Evolutionary conservation across 2,329 filamentous ascomycete genomes (phyloP).

Genomic region (Ascochyta rabiei): DNA sequence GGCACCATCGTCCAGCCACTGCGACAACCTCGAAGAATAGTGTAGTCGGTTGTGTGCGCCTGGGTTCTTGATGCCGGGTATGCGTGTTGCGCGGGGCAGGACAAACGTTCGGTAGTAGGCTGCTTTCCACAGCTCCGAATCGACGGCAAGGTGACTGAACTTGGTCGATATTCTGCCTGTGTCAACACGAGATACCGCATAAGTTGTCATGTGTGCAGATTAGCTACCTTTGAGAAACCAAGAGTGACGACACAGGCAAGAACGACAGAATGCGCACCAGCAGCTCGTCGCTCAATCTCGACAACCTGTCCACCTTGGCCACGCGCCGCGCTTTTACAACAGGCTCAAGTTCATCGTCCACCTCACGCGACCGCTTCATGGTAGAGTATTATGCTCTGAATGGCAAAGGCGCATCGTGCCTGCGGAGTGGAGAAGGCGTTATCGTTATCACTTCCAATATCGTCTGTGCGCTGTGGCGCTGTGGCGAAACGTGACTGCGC

Average conservation of each 20-base stretch:
- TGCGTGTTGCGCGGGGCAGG: conserved; percentile 75
- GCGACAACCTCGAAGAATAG: conserved; percentile 63
- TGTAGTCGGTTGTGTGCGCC: conserved; percentile 47
- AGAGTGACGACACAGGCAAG: conserved; percentile 71
- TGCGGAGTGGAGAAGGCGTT: conserved; percentile 17
- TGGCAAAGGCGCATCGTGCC: conserved; percentile 15
- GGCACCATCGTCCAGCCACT: conserved; percentile 67
- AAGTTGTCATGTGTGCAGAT: neutral
- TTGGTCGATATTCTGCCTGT: conserved; percentile 70
- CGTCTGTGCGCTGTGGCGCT: conserved; percentile 15
- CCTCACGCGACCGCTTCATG: conserved; percentile 49
- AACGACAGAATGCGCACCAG: conserved; percentile 82
- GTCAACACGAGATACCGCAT: conserved; percentile 6
- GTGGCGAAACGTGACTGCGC: conserved; percentile 30
- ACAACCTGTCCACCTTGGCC: conserved; percentile 65
- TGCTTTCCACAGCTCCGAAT: conserved; percentile 89
- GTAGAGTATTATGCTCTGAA: conserved; percentile 10
- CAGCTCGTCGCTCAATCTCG: conserved; percentile 82
- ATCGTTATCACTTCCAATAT: conserved; percentile 20
- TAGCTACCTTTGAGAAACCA: conserved; percentile 65
- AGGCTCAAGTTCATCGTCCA: conserved; percentile 32
- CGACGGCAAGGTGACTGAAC: conserved; percentile 73
- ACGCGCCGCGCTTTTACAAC: conserved; percentile 55
- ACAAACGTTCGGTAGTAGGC: conserved; percentile 90
- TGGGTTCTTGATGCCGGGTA: conserved; percentile 67